A percentile compares a stretch with the other conserved stretches of the same genome.
phyloP scores from a whole-genome alignment of 2,329 filamentous ascomycete species.

The Fusarium domesticum region DNA sequence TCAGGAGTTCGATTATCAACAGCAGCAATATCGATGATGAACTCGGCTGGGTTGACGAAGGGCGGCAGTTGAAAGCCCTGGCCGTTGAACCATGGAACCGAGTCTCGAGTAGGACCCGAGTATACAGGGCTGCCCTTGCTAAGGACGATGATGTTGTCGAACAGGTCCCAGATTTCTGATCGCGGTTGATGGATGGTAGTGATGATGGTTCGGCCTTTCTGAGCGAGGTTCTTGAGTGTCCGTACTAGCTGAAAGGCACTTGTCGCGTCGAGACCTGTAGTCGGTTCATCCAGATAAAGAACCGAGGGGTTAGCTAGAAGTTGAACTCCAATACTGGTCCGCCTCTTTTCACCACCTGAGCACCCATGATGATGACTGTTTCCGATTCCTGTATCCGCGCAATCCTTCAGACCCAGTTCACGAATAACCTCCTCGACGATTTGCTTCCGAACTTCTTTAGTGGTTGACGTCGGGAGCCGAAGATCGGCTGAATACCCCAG shows the following conservation, averaged over 20 bases:
- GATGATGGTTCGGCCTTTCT: slow-evolving; percentile 67
- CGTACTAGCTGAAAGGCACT: slow-evolving; percentile 71
- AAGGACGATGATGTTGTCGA: slow-evolving; percentile 69
- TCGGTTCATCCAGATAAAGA: slow-evolving; percentile 75
- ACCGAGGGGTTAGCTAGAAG: slow-evolving; percentile 76
- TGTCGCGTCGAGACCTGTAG: slow-evolving; percentile 73
- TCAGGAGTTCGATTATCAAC: slow-evolving; percentile 69
- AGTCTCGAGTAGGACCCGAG: slow-evolving; percentile 57
- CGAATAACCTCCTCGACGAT: slow-evolving; percentile 75
- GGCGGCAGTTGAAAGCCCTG: slow-evolving; percentile 61
- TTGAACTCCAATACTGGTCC: slow-evolving; percentile 75
- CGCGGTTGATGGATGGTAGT: slow-evolving; percentile 75
- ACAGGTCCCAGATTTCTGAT: slow-evolving; percentile 75
- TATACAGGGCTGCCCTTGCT: slow-evolving; percentile 67
- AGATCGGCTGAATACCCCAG: slow-evolving; percentile 70
- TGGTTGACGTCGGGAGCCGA: slow-evolving; percentile 62
- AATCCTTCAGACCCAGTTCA: slow-evolving; percentile 73
- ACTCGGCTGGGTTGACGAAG: slow-evolving; percentile 77
- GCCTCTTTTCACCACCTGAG: slow-evolving; percentile 74
- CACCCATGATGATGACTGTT: slow-evolving; percentile 70
- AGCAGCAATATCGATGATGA: slow-evolving; percentile 70
- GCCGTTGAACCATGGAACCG: slow-evolving; percentile 61
- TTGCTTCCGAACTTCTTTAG: slow-evolving; percentile 53
- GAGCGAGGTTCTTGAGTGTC: slow-evolving; percentile 65
- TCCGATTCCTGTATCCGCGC: slow-evolving; percentile 71